These are phyloP conservation scores for Tuber borchii DNA, from an alignment of 495 filamentous ascomycete species.

Conservation along the genomic window DNA sequence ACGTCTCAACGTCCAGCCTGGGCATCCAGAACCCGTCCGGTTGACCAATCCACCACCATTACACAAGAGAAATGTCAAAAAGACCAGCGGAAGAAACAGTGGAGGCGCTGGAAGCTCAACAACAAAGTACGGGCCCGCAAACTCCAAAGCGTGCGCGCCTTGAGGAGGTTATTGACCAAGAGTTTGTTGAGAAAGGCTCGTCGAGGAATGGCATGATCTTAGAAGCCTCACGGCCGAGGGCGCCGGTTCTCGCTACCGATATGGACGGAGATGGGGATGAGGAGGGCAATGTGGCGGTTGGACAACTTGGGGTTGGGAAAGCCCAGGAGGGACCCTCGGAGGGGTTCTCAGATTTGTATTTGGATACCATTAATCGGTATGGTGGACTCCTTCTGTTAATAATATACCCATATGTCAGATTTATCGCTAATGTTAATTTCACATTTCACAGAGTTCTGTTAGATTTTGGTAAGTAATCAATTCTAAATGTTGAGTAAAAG, in stretches of 20 bases:
- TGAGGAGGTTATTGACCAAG: slow-evolving; percentile 33
- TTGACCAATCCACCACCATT: not conserved
- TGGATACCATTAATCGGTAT: slow-evolving; percentile 86
- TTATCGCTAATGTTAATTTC: slow-evolving; percentile 15
- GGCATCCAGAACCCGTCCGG: not conserved
- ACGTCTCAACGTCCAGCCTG: not conserved
- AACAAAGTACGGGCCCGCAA: slow-evolving; percentile 18
- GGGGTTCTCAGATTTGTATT: slow-evolving; percentile 92
- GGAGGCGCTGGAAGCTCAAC: slow-evolving; percentile 24
- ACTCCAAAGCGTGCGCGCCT: slow-evolving; percentile 36
- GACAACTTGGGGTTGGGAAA: slow-evolving; percentile 16
- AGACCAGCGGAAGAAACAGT: slow-evolving; percentile 29
- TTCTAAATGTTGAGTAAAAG: not conserved
- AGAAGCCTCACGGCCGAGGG: slow-evolving; percentile 30
- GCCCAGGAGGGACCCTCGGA: slow-evolving; percentile 67
- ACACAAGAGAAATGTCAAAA: slow-evolving; percentile 28
- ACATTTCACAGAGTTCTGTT: slow-evolving; percentile 17
- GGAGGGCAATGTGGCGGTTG: slow-evolving; percentile 44
- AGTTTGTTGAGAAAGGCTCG: slow-evolving; percentile 14
- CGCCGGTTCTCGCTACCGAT: slow-evolving; percentile 15
- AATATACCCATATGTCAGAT: not conserved
- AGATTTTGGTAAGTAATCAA: slow-evolving; percentile 25
- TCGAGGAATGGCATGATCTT: slow-evolving; percentile 26
- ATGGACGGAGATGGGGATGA: slow-evolving; percentile 42
- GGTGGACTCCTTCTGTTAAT: not conserved